Base-by-base conservation (phyloP, 2,329 filamentous ascomycete genomes). In the Epichloe amarillans region DNA sequence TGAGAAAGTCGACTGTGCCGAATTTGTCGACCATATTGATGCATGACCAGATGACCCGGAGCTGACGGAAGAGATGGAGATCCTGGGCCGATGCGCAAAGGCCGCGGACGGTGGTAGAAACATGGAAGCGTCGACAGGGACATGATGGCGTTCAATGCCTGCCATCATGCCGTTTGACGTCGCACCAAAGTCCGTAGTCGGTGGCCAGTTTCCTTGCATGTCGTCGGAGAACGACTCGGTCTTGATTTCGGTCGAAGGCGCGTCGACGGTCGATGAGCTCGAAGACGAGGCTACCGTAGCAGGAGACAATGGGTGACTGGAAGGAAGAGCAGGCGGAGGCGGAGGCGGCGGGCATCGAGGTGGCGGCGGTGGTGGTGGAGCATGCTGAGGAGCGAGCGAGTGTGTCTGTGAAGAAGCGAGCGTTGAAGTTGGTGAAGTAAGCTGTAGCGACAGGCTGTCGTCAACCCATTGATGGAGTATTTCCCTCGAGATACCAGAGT, bases 31-130 rank as follows among this genome's bases (percentile, higher is more conserved):
- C 64, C 70, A 68, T 50, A 73, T 64, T 39, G 72, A 73, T 14
- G 69, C 66, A 51, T 72, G 69, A n/a, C 72, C 72, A 4, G 72
- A 74, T 17, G 72, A 75, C 17, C 69, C 69, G 11, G 72, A 73
- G 58, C 72, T 75, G 7, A 72, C 72, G 3, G 73, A 75, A 0
- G 73, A 76, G 36, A 72, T 65, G n/a, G 70, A 72, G 50, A 72
- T 71, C 46, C 70, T 64, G 36, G 70, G 67, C 36, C 69, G 68
- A 57, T 70, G 69, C 44, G 62, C 62, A 37, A 69, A 69, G 1
- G 66, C 62, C n/a, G 66, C 64, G 5, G 65, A 57, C 5, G 66
- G 65, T 12, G 64, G 61, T 26, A 67, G 54, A 49, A 70, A 67
- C 50, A 68, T 59, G 50, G 60, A 54, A 47, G 55, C 49, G 4